Base-by-base conservation (phyloP, 352 stramenopile species). In the Pythium diclinum region DNA sequence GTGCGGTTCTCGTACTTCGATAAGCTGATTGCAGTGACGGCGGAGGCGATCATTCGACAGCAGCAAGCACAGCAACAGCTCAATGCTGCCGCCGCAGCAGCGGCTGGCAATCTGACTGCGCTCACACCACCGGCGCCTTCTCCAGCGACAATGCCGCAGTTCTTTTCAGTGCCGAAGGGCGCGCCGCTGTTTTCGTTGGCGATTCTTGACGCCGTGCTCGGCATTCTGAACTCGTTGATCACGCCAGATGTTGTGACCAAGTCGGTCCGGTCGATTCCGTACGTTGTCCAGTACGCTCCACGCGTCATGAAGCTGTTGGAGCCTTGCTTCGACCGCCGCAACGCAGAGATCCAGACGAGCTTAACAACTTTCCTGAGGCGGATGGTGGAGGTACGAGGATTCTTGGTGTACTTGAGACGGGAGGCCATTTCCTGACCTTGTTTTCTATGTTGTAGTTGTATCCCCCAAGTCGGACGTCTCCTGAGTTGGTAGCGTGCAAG, bases 1-100 rank as follows among this genome's bases (percentile, higher is more conserved):
- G 89, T 97, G n/a, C 85, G 88, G 19, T 95, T 95, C 67, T 94
- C 85, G 40, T 95, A 95, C 70, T 95, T 97, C 69, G 84, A 96
- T 68, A 96, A 96, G 56, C 71, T 96, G n/a, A 94, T 96, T 30
- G 87, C 87, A 25, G 87, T 96, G 19, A 96, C 87, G 23, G 87
- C 87, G 3, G 87, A 96, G 42, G 83, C 83, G 3, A 81, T 94
- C 8, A 85, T 96, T 70, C 79, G 87, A 7, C 87, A 94, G 32
- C 81, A 92, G 36, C 80, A 89, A 64, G 79, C 88, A 56, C 62
- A 59, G 44, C 68, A 65, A n/a, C 64, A 71, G 56, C 52, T 38
- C 11, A 52, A 57, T 7, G 48, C 59, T 13, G 59, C 48, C 3
- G n/a, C 47, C 6, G 40, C 59, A 55, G 32, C 65, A 56, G 54